These are phyloP conservation scores for Sesbania bispinosa DNA, from an alignment of 306 rosid genomes.

Conservation along the genomic window DNA sequence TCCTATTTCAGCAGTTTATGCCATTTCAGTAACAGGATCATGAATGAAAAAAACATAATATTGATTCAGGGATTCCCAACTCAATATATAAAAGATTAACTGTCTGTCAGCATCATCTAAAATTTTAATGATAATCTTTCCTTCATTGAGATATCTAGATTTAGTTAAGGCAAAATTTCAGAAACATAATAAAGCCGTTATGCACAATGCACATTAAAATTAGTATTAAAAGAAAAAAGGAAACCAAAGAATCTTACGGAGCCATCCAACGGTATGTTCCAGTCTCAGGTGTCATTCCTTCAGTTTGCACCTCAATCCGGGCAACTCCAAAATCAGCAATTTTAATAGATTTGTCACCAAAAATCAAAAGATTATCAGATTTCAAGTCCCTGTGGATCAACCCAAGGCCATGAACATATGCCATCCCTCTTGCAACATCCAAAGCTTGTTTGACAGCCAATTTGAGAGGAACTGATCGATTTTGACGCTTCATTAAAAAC, in stretches of 20 bases:
- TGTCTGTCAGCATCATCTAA: background rate
- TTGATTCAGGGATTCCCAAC: background rate
- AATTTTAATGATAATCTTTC: background rate
- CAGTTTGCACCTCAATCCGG: slow-evolving; percentile 91
- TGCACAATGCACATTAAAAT: background rate
- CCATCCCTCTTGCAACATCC: slow-evolving; percentile 87
- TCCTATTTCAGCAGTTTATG: background rate
- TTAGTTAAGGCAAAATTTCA: background rate
- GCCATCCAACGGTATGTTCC: slow-evolving; percentile 99
- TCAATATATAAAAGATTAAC: background rate
- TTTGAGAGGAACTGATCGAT: slow-evolving; percentile 72
- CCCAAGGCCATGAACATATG: slow-evolving; percentile 76
- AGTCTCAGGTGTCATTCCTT: slow-evolving; percentile 94
- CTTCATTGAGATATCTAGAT: background rate
- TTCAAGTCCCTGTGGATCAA: slow-evolving; percentile 82
- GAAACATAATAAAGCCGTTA: background rate
- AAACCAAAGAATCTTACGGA: slow-evolving; percentile 58
- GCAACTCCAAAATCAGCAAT: slow-evolving; percentile 94
- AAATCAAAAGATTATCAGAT: slow-evolving; percentile 82
- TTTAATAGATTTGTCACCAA: slow-evolving; percentile 79
- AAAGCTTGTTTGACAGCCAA: slow-evolving; percentile 85
- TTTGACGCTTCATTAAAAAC: slow-evolving; percentile 64
- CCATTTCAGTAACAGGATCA: background rate
- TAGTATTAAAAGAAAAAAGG: background rate
- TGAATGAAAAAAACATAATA: background rate